Evolutionary conservation across 2,329 filamentous ascomycete genomes (phyloP), one percentile per base, ranked within the genome.

Genomic region (Mycosphaerella arachidis): DNA sequence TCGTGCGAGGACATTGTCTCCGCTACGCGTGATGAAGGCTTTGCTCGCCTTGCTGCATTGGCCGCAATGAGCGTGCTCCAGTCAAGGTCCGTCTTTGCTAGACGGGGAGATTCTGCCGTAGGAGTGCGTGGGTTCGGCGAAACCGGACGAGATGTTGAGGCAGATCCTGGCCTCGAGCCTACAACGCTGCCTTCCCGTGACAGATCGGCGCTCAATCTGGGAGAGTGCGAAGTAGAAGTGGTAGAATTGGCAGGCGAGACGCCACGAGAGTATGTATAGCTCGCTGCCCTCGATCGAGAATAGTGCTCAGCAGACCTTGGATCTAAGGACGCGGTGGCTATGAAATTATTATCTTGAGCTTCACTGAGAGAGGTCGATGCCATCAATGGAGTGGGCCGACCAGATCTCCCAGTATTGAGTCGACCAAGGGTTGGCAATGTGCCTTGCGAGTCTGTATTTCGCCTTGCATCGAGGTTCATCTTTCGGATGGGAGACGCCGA

Each of bases 61-160:
- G 66, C 68, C 37, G 69, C 69, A 9, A 70, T 48, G 30, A 67
- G 43, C 29, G 62, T 60, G 55, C 63, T 70, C 71, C 71, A 73
- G 51, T 73, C 71, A 3, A 70, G 48, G 43, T 72, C 70, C n/a
- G 65, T 71, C 56, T 60, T 61, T 20, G 70, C 71, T 27, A 72
- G 53, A 3, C 66, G 64, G 20, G 70, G 63, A n/a, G 64, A 59
- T n/a, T 68, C 66, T 6, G 33, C 57, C 35, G 59, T 52, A 1
- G 68, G 62, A 33, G 63, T 66, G 16, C 58, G 58, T 20, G 67
- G 65, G 16, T 65, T 65, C 27, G 71, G 69, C 5, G 70, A 70
- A 0, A 62, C 52, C 18, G 71, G 67, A 33, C 68, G 63, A 8
- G 71, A 73, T 12, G 60, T 55, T 12, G 60, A 55, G 7, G 60